Conservation (phyloP, 75 land plant species). For the Isoetes taiwanensis region DNA sequence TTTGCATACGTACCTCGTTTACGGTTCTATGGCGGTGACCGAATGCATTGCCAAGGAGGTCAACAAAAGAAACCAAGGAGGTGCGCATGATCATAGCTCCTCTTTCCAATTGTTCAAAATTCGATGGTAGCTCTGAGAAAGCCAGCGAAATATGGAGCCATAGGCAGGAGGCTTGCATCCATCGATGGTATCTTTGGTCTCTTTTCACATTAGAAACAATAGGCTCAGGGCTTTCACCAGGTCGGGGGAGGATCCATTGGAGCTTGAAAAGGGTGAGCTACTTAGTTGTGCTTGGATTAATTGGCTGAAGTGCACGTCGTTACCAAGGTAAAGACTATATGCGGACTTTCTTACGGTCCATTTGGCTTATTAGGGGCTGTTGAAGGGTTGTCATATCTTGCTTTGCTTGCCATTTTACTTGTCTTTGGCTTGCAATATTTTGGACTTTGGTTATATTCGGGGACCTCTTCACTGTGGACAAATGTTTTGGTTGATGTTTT, state of each 20-base stretch:
- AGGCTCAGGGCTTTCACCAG: conserved; percentile 95
- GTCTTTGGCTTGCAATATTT: conserved; percentile 85
- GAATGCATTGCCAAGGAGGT: no score
- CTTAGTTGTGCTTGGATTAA: conserved; percentile 52
- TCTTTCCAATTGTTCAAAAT: no score
- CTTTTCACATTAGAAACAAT: conserved; percentile 86
- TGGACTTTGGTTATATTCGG: conserved; percentile 65
- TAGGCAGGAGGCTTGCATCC: no score
- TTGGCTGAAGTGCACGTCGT: conserved; percentile 75
- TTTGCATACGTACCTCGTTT: no score
- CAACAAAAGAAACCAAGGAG: no score
- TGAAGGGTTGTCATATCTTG: conserved; percentile 77
- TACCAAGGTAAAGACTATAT: conserved; percentile 79
- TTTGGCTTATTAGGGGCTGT: conserved; percentile 87
- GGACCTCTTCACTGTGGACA: conserved; percentile 80
- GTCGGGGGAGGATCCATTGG: conserved; percentile 87
- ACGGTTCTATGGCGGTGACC: no score
- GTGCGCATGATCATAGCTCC: no score
- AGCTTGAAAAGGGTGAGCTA: conserved; percentile 90
- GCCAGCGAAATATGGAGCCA: no score
- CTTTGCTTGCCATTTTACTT: conserved; percentile 48
- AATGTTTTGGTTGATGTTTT: conserved; percentile 89
- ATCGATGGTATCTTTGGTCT: no score
- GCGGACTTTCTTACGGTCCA: conserved; percentile 82
- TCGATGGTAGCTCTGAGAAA: no score